Evolutionary conservation across 352 stramenopile species (phyloP).

Genomic region (Phytophthora citricola): DNA sequence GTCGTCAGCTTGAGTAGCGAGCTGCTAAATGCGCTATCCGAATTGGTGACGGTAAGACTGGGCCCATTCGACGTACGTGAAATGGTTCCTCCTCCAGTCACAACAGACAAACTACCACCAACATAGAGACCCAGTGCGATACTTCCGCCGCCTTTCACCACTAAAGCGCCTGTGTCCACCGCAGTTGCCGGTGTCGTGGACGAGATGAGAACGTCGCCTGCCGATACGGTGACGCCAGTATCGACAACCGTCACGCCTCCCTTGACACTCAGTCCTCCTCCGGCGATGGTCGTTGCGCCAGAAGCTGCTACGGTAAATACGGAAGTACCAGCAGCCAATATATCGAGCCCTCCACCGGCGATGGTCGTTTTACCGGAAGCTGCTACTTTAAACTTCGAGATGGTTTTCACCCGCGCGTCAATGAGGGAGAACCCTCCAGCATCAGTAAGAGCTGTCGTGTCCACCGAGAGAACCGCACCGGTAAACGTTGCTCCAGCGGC

Average conservation of each 20-base stretch:
- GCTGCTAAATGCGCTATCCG: conserved; percentile 31
- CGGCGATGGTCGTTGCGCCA: too few species aligned
- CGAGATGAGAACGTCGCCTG: neutral
- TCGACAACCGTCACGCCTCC: neutral
- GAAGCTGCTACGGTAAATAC: too few species aligned
- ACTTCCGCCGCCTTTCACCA: neutral
- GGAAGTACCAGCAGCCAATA: too few species aligned
- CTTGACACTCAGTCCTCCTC: neutral
- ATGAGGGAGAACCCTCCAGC: too few species aligned
- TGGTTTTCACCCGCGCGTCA: neutral
- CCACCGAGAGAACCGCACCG: conserved; percentile 24
- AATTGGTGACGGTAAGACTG: conserved; percentile 41
- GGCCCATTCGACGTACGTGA: conserved; percentile 23
- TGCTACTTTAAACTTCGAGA: too few species aligned
- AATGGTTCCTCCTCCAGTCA: conserved; percentile 53
- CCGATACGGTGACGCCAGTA: neutral
- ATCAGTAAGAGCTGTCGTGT: conserved; percentile 26
- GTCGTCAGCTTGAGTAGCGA: conserved; percentile 36
- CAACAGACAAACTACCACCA: conserved; percentile 38
- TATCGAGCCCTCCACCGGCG: too few species aligned
- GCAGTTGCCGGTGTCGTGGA: conserved; percentile 1
- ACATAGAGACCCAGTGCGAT: conserved; percentile 1
- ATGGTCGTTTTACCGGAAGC: too few species aligned
- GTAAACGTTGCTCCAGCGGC: neutral
- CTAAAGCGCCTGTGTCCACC: conserved; percentile 3